Evolutionary conservation across 2,329 filamentous ascomycete genomes (phyloP), one percentile per base, ranked within the genome.

Genomic region (Colletotrichum chlorophyti): DNA sequence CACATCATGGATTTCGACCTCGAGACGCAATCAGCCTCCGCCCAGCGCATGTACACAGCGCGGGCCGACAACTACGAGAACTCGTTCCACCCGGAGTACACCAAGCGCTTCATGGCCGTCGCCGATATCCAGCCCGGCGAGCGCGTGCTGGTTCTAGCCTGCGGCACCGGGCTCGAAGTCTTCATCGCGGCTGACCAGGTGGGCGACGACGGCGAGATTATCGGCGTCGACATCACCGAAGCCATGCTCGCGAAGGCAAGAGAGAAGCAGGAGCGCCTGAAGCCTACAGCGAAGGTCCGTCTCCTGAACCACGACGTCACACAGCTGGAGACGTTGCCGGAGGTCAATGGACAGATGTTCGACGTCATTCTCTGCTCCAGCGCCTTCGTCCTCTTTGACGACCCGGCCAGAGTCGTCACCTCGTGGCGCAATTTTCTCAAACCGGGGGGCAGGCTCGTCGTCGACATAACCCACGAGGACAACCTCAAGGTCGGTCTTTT

Each of bases 81-180:
- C 31, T 73, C 70, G 5, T 73, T 71, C 68, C 70, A 74, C 53
- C 68, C 69, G 0, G 64, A 62, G 4, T 74, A 69, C 48, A 69
- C 66, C n/a, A 59, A 50, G 21, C 65, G 70, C 10, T 69, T 74
- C 57, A 67, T 71, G 58, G 53, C 62, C 6, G 24, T 70, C 11
- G 63, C 65, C 3, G 58, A 65, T 6, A 38, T 72, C 14, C 51
- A 58, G 12, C 42, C 64, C 1, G 66, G 69, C n/a, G 58, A 72
- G 34, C 63, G 57, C 19, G 58, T 73, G 21, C 68, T 74, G 4
- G 62, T 65, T 27, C 66, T 72, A n/a, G 69, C 66, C 26, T 74
- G 72, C 55, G 72, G 72, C n/a, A 74, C 72, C 10, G 72, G 70
- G 5, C 62, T 73, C 3, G 70, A 72, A 17, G 63, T 65, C 7